Evolutionary conservation across 148 eudicot genomes (phyloP), one percentile per base, ranked within the genome.

Genomic region (Euryodendron excelsum): DNA sequence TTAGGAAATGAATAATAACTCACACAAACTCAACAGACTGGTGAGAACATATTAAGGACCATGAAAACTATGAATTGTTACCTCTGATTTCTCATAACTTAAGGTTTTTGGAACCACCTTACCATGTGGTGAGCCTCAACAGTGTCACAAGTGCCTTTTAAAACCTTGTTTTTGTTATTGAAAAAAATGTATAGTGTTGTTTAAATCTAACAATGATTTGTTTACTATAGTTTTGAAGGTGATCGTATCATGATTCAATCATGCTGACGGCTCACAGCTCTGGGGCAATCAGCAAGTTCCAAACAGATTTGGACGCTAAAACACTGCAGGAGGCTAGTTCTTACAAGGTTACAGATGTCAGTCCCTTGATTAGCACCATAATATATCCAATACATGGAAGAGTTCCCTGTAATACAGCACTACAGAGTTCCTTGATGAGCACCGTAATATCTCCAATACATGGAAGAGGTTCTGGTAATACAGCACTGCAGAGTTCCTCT

Each of bases 181-280:
- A 20, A 18, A 25, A 15, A 73, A n/a, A n/a, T n/a, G n/a, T 72
- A 20, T 36, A 20, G 4, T n/a, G 14, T 55, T 37, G 21, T 73
- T 53, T 73, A 31, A 5, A 9, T 30, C 28, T 44, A 23, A 47
- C 14, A 7, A 7, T 47, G 0, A 39, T 33, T 13, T 79, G 37
- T 50, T 72, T 47, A 52, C 17, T 31, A 39, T 27, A 59, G 31
- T 76, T 47, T 83, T 76, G 71, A 78, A 81, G 81, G 83, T 77
- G 67, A 36, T 6, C 39, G 14, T 85, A 86, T 92, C 88, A 88
- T 89, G 92, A 84, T 92, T 86, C 88, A 89, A 84, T 83, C 79
- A 92, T 94, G 98, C 52, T 89, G 77, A 85, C 34, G 60, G 69
- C 84, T 77, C 82, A 87, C 70, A 77, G 76, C 59, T 69, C 69